These are phyloP conservation scores for Aeminium ludgeri DNA, from an alignment of 495 filamentous ascomycete species.

Conservation along the genomic window DNA sequence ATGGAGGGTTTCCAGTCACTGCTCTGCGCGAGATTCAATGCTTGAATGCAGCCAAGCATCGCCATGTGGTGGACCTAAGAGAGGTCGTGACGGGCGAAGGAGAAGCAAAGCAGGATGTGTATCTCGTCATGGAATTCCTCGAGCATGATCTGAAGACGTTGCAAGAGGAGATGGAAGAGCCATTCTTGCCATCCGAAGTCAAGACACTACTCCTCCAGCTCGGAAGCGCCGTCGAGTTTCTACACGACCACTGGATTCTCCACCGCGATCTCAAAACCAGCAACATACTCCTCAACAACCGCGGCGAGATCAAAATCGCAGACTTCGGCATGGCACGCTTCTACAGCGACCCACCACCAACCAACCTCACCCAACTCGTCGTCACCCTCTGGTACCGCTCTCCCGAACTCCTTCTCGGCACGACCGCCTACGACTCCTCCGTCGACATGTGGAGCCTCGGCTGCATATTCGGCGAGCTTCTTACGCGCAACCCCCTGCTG, in stretches of 20 bases:
- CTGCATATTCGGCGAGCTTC: constrained; percentile 88
- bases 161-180: constrained; percentile 83
- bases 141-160: constrained; percentile 95
- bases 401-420: constrained; percentile 77
- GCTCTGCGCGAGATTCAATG: constrained; percentile 79
- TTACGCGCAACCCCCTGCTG: constrained; percentile 66
- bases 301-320: constrained; percentile 85
- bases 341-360: constrained; percentile 55
- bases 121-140: constrained; percentile 93
- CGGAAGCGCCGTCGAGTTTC: constrained; percentile 61
- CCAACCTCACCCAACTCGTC: constrained; percentile 79
- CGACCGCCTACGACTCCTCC: constrained; percentile 53
- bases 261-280: constrained; percentile 95
- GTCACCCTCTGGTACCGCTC: constrained; percentile 96
- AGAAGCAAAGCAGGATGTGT: constrained; percentile 64
- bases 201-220: constrained; percentile 83
- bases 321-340: constrained; percentile 97
- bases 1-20: constrained; percentile 73
- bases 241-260: constrained; percentile 83
- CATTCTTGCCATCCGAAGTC: constrained; percentile 81
- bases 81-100: constrained; percentile 65
- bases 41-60: constrained; percentile 45
- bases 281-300: constrained; percentile 90
- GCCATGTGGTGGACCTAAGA: constrained; percentile 59
- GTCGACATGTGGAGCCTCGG: constrained; percentile 94